A percentile compares a stretch with the other conserved stretches of the same genome.
These are phyloP conservation scores for Hamamelis virginiana DNA, from an alignment of 164 flowering plant species.

Conservation along the genomic window DNA sequence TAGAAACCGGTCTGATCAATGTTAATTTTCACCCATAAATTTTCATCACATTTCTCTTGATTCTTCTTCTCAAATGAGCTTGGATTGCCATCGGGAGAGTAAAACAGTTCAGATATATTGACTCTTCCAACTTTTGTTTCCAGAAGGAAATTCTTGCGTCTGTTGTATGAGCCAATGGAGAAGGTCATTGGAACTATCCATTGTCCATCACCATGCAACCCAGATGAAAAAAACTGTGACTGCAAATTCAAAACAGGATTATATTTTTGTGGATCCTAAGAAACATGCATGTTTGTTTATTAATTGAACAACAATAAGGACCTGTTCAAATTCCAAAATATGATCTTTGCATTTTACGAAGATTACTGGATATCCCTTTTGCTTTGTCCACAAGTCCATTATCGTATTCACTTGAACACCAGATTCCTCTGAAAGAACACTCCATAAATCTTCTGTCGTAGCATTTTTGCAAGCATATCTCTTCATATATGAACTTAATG, in stretches of 20 bases:
- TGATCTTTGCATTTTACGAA: slow-evolving; percentile 21
- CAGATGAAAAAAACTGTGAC: slow-evolving; percentile 30
- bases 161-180: slow-evolving; percentile 22
- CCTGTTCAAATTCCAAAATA: slow-evolving; percentile 38
- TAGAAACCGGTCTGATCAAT: slow-evolving; percentile 32
- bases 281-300: background rate
- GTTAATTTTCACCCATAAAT: slow-evolving; percentile 31
- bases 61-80: slow-evolving; percentile 4
- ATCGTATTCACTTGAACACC: slow-evolving; percentile 26
- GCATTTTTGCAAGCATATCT: slow-evolving; percentile 35
- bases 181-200: slow-evolving; percentile 37
- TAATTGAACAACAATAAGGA: background rate
- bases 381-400: slow-evolving; percentile 46
- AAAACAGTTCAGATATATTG: slow-evolving; percentile 21
- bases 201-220: slow-evolving; percentile 19
- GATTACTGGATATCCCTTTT: slow-evolving; percentile 36
- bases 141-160: slow-evolving; percentile 22
- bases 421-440: slow-evolving; percentile 30
- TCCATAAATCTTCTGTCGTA: slow-evolving; percentile 39
- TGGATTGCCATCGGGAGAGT: slow-evolving; percentile 4
- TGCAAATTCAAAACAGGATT: slow-evolving; percentile 15
- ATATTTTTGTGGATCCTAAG: background rate
- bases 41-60: slow-evolving; percentile 6
- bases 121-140: slow-evolving; percentile 18
- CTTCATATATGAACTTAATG: slow-evolving; percentile 30